A percentile compares a stretch with the other conserved stretches of the same genome.
Evolutionary conservation across 345 rosid genomes (phyloP).

Genomic region (Acer negundo): DNA sequence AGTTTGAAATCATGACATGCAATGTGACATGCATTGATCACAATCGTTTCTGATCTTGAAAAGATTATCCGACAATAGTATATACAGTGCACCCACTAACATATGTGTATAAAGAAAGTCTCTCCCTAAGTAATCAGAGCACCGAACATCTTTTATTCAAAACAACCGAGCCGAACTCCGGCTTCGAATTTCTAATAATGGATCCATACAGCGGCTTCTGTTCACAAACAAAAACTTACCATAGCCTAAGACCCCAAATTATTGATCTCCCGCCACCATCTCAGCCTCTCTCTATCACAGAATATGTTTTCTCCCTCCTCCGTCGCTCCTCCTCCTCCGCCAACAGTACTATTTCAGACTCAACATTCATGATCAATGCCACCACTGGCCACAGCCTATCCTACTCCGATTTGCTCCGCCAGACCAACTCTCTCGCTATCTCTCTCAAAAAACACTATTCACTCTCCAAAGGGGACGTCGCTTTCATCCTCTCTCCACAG

Average conservation of each 20-base stretch:
- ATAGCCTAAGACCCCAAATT: conserved; percentile 50
- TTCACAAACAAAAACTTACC: conserved; percentile 47
- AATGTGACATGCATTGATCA: too few relatives aligned
- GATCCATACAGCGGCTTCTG: conserved; percentile 55
- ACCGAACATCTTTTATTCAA: too few relatives aligned
- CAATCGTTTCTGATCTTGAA: too few relatives aligned
- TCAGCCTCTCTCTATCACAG: conserved; percentile 55
- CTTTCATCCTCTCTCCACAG: conserved; percentile 65
- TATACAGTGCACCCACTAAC: too few relatives aligned
- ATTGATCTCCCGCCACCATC: conserved; percentile 46
- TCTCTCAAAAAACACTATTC: conserved; percentile 39
- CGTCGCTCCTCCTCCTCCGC: conserved; percentile 15
- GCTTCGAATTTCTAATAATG: not conserved
- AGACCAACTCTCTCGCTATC: conserved; percentile 44
- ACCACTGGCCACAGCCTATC: conserved; percentile 42
- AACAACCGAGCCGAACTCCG: too few relatives aligned
- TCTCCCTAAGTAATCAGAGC: too few relatives aligned
- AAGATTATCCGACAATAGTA: too few relatives aligned
- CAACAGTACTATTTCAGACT: conserved; percentile 13
- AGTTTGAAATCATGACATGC: too few relatives aligned
- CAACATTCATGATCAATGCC: conserved; percentile 41
- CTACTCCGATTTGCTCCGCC: conserved; percentile 51
- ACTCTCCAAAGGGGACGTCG: conserved; percentile 55
- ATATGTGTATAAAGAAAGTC: too few relatives aligned
- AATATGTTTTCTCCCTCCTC: conserved; percentile 49